A percentile compares a stretch with the other conserved stretches of the same genome.
Evolutionary conservation across 2,329 filamentous ascomycete species (phyloP).

Genomic region (Conoideocrella luteorostrata): DNA sequence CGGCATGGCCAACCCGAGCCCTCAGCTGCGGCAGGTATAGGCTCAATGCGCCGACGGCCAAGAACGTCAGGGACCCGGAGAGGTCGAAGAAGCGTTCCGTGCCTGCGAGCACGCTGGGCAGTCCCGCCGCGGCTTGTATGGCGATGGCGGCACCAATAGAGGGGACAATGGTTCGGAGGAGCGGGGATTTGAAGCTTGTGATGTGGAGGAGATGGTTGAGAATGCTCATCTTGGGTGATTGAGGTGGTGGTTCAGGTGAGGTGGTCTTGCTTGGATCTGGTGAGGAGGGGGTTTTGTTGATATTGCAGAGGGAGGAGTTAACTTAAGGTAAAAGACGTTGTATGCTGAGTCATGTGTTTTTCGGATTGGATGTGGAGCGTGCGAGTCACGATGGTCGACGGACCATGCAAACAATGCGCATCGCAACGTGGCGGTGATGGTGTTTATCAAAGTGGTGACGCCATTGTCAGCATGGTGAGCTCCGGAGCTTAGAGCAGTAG

Average conservation of each 20-base stretch:
- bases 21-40: constrained; percentile 55
- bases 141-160: constrained; percentile 56
- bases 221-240: constrained; percentile 25
- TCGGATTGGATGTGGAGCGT: no score
- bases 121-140: constrained; percentile 54
- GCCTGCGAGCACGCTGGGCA: constrained; percentile 54
- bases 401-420: no score
- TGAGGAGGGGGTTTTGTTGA: no score
- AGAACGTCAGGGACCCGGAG: constrained; percentile 59
- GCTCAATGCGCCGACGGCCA: constrained; percentile 56
- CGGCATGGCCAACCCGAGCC: constrained; percentile 39
- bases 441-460: constrained; percentile 6
- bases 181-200: constrained; percentile 55
- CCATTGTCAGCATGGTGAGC: no score
- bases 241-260: background rate
- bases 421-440: no score
- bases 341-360: no score
- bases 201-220: constrained; percentile 45
- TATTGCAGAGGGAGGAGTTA: no score
- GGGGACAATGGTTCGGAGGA: constrained; percentile 57
- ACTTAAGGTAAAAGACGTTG: no score
- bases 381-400: no score
- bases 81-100: constrained; percentile 64
- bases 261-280: no score
- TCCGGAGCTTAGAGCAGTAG: no score